Evolutionary conservation across 73 alveolate genomes (phyloP).

Genomic region (Paramecium pentaurelia): DNA sequence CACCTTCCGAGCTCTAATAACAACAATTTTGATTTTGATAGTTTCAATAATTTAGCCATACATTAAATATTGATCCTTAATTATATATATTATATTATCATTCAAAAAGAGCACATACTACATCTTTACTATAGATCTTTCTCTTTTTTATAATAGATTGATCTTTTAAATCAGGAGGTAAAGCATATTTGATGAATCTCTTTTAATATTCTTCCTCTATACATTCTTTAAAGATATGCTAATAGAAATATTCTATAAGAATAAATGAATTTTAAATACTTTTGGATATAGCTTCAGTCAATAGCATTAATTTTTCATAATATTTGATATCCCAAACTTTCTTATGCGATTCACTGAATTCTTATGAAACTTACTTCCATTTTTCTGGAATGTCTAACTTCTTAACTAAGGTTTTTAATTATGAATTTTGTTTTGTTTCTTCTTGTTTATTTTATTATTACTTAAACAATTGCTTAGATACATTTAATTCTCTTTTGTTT

Average conservation of each 20-base stretch:
- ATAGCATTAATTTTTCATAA: constrained; percentile 2
- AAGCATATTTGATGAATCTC: not conserved
- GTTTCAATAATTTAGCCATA: not conserved
- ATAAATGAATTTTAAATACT: not conserved
- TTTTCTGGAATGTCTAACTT: constrained; percentile 12
- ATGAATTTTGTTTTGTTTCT: not conserved
- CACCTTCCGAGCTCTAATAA: not conserved
- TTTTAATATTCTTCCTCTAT: not conserved
- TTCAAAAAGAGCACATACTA: not conserved
- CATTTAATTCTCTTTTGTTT: not conserved
- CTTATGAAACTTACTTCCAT: not conserved
- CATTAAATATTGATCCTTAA: not conserved
- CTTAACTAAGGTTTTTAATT: not conserved
- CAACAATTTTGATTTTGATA: not conserved
- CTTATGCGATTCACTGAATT: not conserved
- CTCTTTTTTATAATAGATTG: not conserved
- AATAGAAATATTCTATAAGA: not conserved
- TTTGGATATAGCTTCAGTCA: not conserved
- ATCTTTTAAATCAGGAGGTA: constrained; percentile 18
- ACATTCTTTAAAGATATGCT: not conserved
- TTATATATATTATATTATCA: not conserved
- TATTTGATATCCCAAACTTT: constrained; percentile 22
- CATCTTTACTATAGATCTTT: constrained; percentile 6
- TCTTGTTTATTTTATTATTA: not conserved
- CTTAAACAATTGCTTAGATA: not conserved